Conservation (phyloP, 768 basidiomycete species). For the Mycena polygramma region DNA sequence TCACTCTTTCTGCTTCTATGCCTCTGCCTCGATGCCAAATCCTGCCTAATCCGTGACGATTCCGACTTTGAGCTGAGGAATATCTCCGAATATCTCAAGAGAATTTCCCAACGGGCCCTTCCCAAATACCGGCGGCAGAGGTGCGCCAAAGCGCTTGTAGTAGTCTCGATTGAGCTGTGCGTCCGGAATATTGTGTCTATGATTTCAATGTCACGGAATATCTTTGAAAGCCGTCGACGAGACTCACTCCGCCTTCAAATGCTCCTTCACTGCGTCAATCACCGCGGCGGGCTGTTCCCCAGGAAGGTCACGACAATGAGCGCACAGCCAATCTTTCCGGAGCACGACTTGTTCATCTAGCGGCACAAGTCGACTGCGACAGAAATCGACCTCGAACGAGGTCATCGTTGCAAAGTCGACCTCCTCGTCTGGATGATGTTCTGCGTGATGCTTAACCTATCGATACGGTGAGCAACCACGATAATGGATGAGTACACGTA, state of each 20-base stretch:
- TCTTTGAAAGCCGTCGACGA: not conserved
- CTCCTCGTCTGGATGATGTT: constrained; percentile 6
- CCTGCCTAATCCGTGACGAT: not conserved
- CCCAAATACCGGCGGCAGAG: constrained; percentile 11
- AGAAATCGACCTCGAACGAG: constrained; percentile 5
- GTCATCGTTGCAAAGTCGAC: constrained; percentile 15
- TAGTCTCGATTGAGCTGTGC: constrained; percentile 9
- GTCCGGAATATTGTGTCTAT: constrained; percentile 12
- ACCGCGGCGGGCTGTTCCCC: not conserved
- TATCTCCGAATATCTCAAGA: constrained; percentile 15
- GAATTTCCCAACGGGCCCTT: constrained; percentile 9
- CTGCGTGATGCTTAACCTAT: constrained; percentile 18
- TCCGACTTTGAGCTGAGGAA: constrained; percentile 1
- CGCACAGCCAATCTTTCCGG: constrained; percentile 18
- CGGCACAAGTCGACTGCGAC: constrained; percentile 3
- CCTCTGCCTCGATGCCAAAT: too few relatives aligned
- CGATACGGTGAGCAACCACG: not conserved
- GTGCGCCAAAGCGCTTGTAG: not conserved
- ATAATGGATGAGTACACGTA: not conserved
- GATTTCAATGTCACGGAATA: not conserved
- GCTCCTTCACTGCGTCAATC: constrained; percentile 12
- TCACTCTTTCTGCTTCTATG: too few relatives aligned
- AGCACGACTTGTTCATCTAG: not conserved
- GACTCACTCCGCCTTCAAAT: constrained; percentile 17
- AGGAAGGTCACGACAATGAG: constrained; percentile 19